Evolutionary conservation across 2,329 filamentous ascomycete genomes (phyloP).

Genomic region (Calonectria montana): DNA sequence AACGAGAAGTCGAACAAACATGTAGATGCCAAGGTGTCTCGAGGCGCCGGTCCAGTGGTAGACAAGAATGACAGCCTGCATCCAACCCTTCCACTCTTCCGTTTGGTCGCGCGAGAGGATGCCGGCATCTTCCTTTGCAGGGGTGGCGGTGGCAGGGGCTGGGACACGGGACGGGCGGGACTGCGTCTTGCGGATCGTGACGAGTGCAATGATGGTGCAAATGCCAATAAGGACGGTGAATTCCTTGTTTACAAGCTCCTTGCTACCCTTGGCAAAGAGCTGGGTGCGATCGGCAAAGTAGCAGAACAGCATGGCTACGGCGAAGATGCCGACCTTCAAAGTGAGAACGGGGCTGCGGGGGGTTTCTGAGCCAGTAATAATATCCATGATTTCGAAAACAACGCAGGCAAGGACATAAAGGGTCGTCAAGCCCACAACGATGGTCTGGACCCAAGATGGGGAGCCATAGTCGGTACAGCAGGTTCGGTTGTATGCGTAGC

Average conservation of each 20-base stretch:
- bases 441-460: slow-evolving; percentile 34
- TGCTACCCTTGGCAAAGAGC: slow-evolving; percentile 42
- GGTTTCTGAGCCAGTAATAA: slow-evolving; percentile 26
- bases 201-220: slow-evolving; percentile 15
- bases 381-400: slow-evolving; percentile 27
- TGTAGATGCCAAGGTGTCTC: slow-evolving; percentile 61
- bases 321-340: slow-evolving; percentile 42
- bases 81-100: slow-evolving; percentile 75
- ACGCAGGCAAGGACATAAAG: slow-evolving; percentile 35
- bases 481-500: slow-evolving; percentile 60
- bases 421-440: slow-evolving; percentile 33
- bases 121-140: slow-evolving; percentile 31
- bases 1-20: slow-evolving; percentile 64
- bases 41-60: slow-evolving; percentile 69
- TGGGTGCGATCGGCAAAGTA: slow-evolving; percentile 45
- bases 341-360: slow-evolving; percentile 30
- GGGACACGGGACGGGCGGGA: slow-evolving; percentile 28
- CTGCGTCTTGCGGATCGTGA: slow-evolving; percentile 34
- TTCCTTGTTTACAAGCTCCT: slow-evolving; percentile 33
- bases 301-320: slow-evolving; percentile 41
- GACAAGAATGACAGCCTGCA: slow-evolving; percentile 65
- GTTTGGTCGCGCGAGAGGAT: slow-evolving; percentile 62
- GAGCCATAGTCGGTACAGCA: slow-evolving; percentile 63
- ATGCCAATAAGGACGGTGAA: slow-evolving; percentile 32
- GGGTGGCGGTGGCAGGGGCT: slow-evolving; percentile 4